Base-by-base conservation (phyloP, 805 yeast species). In the Kluyveromyces nonfermentans region DNA sequence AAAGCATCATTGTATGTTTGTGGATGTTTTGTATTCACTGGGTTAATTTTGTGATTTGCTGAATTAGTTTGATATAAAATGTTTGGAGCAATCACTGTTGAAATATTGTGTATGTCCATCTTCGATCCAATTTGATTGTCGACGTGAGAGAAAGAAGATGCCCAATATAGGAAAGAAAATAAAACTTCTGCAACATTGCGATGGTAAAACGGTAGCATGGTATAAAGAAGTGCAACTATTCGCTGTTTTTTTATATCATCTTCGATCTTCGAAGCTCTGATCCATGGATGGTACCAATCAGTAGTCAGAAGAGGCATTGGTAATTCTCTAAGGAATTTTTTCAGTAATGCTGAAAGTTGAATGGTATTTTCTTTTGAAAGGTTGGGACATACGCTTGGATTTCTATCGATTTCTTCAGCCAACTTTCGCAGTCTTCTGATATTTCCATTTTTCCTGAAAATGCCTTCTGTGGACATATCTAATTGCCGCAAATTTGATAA, bases 401-500 rank as follows among this genome's bases (percentile, higher is more conserved):
- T 71, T 37, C 73, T 69, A 63, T 93, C 93, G 50, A 90, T 82
- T 39, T 70, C 73, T 43, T 78, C 86, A 0, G 87, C 75, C 46
- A 89, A 66, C 51, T 81, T 85, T 52, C 82, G 77, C 41, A 90
- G 69, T 37, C 85, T 74, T 54, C 88, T 79, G 57, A 93, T 89
- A 59, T 93, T 93, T 56, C 99, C 99, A 59, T 93, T 93, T 58
- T 89, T 83, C 55, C 99, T 77, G 73, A 93, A 93, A 4, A 93
- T 82, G 47, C 98, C 98, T 63, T 93, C 98, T 25, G 81, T 88
- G 2, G 97, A 85, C 82, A 90, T 78, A 64, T 93, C 97, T 71
- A 85, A 87, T 47, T 83, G 90, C 42, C 85, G 76, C 69, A 93
- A 75, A 0, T 95, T 85, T 25, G 78, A 75, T 31, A 93, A 78